phyloP scores from a whole-genome alignment of 768 basidiomycete species.

The Xerocomus spinulosus region DNA sequence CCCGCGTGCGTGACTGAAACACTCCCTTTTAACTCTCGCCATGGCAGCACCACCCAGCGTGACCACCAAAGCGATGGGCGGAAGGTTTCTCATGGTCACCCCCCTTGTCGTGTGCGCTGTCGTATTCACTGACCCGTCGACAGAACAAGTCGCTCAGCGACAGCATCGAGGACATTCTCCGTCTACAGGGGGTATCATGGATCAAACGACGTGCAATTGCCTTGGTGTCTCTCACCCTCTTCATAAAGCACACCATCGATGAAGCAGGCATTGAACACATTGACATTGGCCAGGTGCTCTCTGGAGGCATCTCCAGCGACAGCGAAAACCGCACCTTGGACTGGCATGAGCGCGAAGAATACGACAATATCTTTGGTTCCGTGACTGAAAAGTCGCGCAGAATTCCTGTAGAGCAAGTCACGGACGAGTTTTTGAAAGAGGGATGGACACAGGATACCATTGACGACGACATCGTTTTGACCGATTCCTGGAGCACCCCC shows the following conservation, averaged over 20 bases:
- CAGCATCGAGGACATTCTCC: slow-evolving; percentile 56
- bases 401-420: slow-evolving; percentile 42
- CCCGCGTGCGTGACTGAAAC: too few species aligned
- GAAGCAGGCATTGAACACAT: slow-evolving; percentile 58
- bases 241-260: slow-evolving; percentile 61
- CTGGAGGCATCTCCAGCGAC: slow-evolving; percentile 57
- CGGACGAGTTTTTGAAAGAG: slow-evolving; percentile 38
- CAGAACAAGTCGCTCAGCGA: slow-evolving; percentile 72
- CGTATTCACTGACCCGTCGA: not conserved
- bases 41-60: slow-evolving; percentile 68
- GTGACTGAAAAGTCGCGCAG: slow-evolving; percentile 54
- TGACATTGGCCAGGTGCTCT: slow-evolving; percentile 60
- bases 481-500: slow-evolving; percentile 54
- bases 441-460: slow-evolving; percentile 42
- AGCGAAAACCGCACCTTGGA: slow-evolving; percentile 54
- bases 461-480: slow-evolving; percentile 32
- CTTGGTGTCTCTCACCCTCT: slow-evolving; percentile 53
- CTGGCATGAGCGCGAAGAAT: slow-evolving; percentile 49
- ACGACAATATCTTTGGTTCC: slow-evolving; percentile 59
- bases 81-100: slow-evolving; percentile 59
- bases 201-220: slow-evolving; percentile 59
- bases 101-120: not conserved
- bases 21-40: slow-evolving; percentile 5
- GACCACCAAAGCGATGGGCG: slow-evolving; percentile 55
- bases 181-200: slow-evolving; percentile 72